A percentile compares a stretch with the other conserved stretches of the same genome.
Conservation (phyloP, 371 early-diverging fungal genomes). For the Chytridiales sp. region DNA sequence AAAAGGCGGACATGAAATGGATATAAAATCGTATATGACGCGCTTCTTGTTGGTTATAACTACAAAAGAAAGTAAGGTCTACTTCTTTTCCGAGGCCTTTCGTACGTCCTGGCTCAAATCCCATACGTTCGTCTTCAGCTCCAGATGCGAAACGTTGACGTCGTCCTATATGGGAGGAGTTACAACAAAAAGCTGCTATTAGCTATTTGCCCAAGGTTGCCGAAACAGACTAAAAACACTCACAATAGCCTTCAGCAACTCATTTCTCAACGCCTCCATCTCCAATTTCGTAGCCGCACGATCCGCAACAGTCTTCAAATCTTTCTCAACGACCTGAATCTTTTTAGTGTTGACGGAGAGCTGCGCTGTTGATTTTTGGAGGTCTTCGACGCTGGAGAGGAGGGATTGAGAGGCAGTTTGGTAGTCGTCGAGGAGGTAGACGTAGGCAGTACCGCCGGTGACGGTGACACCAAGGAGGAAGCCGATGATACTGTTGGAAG, state of each 20-base stretch:
- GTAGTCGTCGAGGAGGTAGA: conserved; percentile 39
- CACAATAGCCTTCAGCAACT: conserved; percentile 37
- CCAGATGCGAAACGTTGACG: conserved; percentile 32
- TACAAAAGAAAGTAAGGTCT: no score
- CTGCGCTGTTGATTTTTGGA: conserved; percentile 31
- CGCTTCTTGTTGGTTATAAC: no score
- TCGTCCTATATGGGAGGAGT: conserved; percentile 21
- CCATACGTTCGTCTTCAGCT: conserved; percentile 40
- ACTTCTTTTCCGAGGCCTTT: no score
- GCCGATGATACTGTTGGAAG: conserved; percentile 26
- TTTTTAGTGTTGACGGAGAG: conserved; percentile 12
- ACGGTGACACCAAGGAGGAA: conserved; percentile 36
- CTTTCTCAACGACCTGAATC: conserved; percentile 32
- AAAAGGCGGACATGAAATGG: no score
- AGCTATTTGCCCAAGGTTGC: background rate
- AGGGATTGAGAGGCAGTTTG: conserved; percentile 17
- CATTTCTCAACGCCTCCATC: conserved; percentile 25
- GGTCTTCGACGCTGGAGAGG: conserved; percentile 33
- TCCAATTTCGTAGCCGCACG: conserved; percentile 24
- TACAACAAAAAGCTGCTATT: background rate
- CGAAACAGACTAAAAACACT: conserved; percentile 10
- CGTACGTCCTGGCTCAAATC: conserved; percentile 13
- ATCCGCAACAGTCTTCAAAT: conserved; percentile 11
- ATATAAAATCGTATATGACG: no score
- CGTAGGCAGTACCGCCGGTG: conserved; percentile 33